These are phyloP conservation scores for Nadsonia commutata DNA, from an alignment of 1,139 yeast species.

Conservation along the genomic window DNA sequence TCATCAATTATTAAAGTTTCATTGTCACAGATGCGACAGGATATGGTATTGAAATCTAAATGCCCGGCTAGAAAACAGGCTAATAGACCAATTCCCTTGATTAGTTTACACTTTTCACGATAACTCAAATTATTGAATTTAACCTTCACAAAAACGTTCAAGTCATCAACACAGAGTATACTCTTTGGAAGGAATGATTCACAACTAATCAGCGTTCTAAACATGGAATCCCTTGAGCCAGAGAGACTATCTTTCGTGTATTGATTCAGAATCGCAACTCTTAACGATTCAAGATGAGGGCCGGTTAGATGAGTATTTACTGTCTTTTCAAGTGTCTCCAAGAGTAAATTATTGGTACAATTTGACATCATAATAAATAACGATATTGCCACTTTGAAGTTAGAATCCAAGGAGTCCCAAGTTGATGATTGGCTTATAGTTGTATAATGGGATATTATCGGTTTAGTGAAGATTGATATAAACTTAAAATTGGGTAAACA, in stretches of 20 bases:
- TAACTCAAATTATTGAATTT: conserved; percentile 3
- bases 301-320: too few species aligned
- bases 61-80: conserved; percentile 6
- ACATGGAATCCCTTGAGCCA: too few species aligned
- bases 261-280: too few species aligned
- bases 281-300: too few species aligned
- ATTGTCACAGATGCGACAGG: conserved; percentile 3
- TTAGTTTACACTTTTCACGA: conserved; percentile 4
- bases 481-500: too few species aligned
- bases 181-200: background rate
- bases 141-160: background rate
- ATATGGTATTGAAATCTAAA: background rate
- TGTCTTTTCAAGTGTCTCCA: too few species aligned
- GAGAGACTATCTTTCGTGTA: too few species aligned
- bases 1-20: conserved; percentile 1
- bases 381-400: background rate
- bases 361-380: too few species aligned
- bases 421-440: too few species aligned
- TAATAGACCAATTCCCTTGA: conserved; percentile 3
- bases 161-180: background rate
- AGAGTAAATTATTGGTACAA: too few species aligned
- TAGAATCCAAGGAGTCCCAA: background rate
- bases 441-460: too few species aligned
- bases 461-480: too few species aligned
- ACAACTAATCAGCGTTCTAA: background rate